Percentiles rank a stretch among this genome's conserved stretches.
phyloP scores from a whole-genome alignment of 257 asterid species.

The Lavandula angustifolia region DNA sequence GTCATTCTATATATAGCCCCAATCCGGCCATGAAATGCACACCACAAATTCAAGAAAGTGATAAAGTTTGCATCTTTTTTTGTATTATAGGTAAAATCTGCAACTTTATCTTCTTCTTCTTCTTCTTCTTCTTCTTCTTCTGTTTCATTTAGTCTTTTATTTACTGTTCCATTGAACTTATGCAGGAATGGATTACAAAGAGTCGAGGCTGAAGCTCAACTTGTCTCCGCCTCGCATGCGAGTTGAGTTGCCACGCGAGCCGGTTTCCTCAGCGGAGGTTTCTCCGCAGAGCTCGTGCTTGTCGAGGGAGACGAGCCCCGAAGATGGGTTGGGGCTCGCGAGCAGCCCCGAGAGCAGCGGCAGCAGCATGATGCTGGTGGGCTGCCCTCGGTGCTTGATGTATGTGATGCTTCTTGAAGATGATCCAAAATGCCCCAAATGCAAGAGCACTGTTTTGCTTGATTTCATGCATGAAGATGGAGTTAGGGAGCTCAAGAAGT shows the following conservation, averaged over 20 bases:
- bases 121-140: background rate
- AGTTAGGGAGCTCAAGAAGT: constrained; percentile 32
- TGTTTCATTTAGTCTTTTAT: background rate
- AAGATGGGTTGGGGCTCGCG: constrained; percentile 13
- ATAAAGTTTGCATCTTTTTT: background rate
- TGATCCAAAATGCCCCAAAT: constrained; percentile 58
- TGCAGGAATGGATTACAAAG: constrained; percentile 37
- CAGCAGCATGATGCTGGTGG: constrained; percentile 49
- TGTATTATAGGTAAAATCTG: background rate
- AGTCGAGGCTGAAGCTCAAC: constrained; percentile 41
- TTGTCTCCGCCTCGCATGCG: constrained; percentile 41
- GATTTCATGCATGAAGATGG: constrained; percentile 45
- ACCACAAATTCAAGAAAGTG: constrained; percentile 28
- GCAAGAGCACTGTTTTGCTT: constrained; percentile 59
- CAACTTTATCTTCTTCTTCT: background rate
- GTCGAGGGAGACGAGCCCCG: constrained; percentile 43
- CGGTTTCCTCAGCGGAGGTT: constrained; percentile 35
- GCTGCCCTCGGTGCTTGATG: constrained; percentile 63
- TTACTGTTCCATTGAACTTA: constrained; percentile 20
- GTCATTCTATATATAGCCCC: constrained; percentile 36
- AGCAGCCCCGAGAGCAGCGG: constrained; percentile 37
- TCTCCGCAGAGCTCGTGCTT: constrained; percentile 52
- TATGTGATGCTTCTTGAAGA: constrained; percentile 48
- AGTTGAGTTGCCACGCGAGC: constrained; percentile 28
- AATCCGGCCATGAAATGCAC: constrained; percentile 9